Conservation (phyloP, 164 flowering plant species). For the Cinnamomum chago region DNA sequence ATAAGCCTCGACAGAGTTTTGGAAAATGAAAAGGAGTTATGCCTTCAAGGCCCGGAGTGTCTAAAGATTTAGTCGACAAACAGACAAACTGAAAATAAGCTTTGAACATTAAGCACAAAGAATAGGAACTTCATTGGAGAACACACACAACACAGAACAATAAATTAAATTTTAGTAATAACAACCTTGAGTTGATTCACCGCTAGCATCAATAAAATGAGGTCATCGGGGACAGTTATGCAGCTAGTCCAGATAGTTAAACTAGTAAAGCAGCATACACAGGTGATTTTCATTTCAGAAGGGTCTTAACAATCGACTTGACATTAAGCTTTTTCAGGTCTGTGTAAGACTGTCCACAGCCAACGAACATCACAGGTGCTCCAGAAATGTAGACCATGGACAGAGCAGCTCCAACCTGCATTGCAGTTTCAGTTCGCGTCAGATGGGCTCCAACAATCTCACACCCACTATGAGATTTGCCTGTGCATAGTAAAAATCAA, state of each 20-base stretch:
- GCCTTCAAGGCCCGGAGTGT: too few relatives aligned
- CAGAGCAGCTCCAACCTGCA: constrained; percentile 93
- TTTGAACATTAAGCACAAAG: too few relatives aligned
- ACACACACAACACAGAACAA: background rate
- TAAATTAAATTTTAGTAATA: background rate
- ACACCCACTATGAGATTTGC: background rate
- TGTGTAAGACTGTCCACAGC: constrained; percentile 94
- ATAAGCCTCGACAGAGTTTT: too few relatives aligned
- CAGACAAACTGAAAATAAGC: too few relatives aligned
- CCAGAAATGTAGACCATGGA: constrained; percentile 98
- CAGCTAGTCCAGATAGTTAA: background rate
- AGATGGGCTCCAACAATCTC: background rate
- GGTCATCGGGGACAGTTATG: constrained; percentile 16
- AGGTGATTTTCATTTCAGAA: constrained; percentile 59
- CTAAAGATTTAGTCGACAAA: too few relatives aligned
- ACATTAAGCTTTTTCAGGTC: constrained; percentile 91
- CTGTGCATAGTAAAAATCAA: background rate
- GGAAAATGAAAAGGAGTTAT: too few relatives aligned
- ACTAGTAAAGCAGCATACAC: background rate
- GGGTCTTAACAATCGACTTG: constrained; percentile 89
- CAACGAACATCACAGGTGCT: constrained; percentile 96
- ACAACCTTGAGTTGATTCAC: constrained; percentile 2
- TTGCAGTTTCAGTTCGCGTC: background rate
- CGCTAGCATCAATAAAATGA: constrained; percentile 1
- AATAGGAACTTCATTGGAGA: too few relatives aligned